Conservation (phyloP, 805 yeast genomes). For the Yarrowia sp. region DNA sequence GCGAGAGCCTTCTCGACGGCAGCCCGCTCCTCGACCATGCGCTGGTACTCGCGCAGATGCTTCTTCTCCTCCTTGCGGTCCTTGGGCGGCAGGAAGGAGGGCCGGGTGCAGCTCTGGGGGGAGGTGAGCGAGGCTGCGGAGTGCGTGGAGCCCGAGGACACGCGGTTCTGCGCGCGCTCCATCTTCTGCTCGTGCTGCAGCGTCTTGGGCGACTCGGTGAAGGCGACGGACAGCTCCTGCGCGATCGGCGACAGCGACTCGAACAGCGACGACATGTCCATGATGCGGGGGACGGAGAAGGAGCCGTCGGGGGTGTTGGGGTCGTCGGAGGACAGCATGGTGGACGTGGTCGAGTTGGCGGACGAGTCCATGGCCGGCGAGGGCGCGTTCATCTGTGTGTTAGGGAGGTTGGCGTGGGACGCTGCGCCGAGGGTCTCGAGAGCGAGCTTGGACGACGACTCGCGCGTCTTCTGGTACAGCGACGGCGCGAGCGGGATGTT, state of each 20-base stretch:
- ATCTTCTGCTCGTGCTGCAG: conserved; percentile 19
- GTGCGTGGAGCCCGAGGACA: neutral
- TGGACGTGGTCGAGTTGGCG: conserved; percentile 25
- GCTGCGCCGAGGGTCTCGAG: conserved; percentile 18
- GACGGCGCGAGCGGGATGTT: conserved; percentile 67
- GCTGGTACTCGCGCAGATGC: conserved; percentile 25
- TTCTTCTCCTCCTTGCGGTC: conserved; percentile 33
- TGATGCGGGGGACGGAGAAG: conserved; percentile 17
- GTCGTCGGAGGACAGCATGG: conserved; percentile 26
- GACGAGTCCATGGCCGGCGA: conserved; percentile 25
- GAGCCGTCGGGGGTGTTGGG: conserved; percentile 27
- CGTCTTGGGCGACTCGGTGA: conserved; percentile 23
- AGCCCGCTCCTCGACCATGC: conserved; percentile 39
- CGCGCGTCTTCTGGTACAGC: conserved; percentile 40
- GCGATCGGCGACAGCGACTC: conserved; percentile 25
- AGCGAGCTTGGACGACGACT: conserved; percentile 10
- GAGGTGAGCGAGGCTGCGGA: neutral
- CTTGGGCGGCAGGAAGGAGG: conserved; percentile 62
- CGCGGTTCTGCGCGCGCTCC: neutral
- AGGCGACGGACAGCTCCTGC: conserved; percentile 23
- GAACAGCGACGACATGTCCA: conserved; percentile 22
- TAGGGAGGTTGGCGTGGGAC: neutral
- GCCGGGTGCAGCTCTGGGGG: conserved; percentile 52
- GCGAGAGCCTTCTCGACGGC: conserved; percentile 41
- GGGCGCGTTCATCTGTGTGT: too few relatives aligned